These are phyloP conservation scores for Podila clonocystis DNA, from an alignment of 192 early-diverging fungal species.

Conservation along the genomic window DNA sequence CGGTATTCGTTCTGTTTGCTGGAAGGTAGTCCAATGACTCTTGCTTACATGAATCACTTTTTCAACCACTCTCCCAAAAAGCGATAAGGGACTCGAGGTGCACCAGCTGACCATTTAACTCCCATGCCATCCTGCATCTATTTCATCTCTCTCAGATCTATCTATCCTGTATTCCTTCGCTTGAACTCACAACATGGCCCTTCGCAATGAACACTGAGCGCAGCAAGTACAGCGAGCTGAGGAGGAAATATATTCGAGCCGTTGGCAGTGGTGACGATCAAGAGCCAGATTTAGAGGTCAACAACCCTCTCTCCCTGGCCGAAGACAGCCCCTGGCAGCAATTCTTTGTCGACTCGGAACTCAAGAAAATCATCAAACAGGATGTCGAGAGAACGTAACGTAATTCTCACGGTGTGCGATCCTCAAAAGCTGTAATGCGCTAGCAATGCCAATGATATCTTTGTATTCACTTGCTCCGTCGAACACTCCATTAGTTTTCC, in stretches of 20 bases:
- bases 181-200: conserved; percentile 68
- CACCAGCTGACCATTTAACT: background rate
- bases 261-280: conserved; percentile 54
- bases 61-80: background rate
- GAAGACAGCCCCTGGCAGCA: conserved; percentile 96
- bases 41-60: no score
- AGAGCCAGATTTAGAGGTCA: conserved; percentile 69
- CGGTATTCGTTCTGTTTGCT: conserved; percentile 65
- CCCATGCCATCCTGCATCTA: background rate
- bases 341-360: conserved; percentile 89
- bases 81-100: background rate
- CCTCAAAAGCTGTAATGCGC: background rate
- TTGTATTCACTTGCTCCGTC: background rate
- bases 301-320: conserved; percentile 89
- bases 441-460: background rate
- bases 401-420: background rate
- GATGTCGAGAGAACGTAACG: conserved; percentile 93
- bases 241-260: conserved; percentile 69
- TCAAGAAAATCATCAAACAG: conserved; percentile 84
- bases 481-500: conserved; percentile 74
- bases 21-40: conserved; percentile 57
- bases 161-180: conserved; percentile 58
- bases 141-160: conserved; percentile 51
- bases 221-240: conserved; percentile 72
- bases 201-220: conserved; percentile 70